Evolutionary conservation across 2,329 filamentous ascomycete species (phyloP).

Genomic region (Lasiodiplodia sp.): DNA sequence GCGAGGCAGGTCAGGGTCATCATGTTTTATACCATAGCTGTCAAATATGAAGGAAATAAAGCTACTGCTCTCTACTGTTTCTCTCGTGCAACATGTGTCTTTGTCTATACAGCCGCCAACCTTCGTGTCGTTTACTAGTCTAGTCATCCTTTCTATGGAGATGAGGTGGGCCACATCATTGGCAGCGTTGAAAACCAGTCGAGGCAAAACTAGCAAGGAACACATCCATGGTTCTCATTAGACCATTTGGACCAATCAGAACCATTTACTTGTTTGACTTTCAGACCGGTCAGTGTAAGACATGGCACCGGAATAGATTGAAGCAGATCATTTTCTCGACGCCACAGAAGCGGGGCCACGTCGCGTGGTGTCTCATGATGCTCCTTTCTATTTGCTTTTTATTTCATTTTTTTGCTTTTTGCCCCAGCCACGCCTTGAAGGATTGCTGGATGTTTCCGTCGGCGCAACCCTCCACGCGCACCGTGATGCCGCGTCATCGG

Average conservation of each 20-base stretch:
- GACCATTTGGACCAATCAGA: background rate
- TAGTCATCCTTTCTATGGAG: background rate
- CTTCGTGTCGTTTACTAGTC: too few relatives aligned
- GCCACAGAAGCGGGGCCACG: background rate
- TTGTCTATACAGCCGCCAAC: background rate
- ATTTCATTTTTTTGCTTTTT: background rate
- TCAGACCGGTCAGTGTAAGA: background rate
- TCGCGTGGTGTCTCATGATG: background rate
- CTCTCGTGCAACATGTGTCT: background rate
- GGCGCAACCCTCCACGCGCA: background rate
- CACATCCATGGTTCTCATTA: background rate
- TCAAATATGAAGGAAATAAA: conserved; percentile 5
- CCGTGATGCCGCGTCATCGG: background rate
- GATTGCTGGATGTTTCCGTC: background rate
- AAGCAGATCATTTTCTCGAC: background rate
- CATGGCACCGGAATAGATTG: background rate
- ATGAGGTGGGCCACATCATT: background rate
- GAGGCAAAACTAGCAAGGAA: background rate
- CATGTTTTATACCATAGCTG: background rate
- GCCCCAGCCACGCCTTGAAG: background rate
- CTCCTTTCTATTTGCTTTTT: conserved; percentile 1
- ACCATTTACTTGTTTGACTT: background rate
- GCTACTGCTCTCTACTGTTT: background rate
- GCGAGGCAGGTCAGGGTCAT: background rate
- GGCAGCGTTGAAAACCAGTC: background rate